Conservation (phyloP, 2,329 filamentous ascomycete genomes). For the Scortechinia acanthostroma region DNA sequence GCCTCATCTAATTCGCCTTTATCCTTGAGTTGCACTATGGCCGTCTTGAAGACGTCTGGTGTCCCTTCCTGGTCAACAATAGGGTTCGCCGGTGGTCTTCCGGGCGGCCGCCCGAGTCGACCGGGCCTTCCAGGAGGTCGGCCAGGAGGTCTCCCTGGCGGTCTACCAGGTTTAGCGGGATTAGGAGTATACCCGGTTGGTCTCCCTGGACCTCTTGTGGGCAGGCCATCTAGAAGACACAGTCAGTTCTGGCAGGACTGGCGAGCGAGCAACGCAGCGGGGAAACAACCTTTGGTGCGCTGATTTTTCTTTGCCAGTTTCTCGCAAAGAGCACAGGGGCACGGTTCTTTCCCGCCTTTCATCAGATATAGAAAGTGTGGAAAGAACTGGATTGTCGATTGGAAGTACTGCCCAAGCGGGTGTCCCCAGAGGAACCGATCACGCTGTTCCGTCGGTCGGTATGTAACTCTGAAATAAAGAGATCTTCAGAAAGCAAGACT, state of each 20-base stretch:
- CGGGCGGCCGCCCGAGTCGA: too few relatives aligned
- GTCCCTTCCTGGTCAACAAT: not conserved
- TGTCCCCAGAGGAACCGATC: conserved; percentile 53
- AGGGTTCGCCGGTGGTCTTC: not conserved
- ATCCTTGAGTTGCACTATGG: conserved; percentile 36
- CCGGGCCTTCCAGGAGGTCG: too few relatives aligned
- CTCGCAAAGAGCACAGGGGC: conserved; percentile 29
- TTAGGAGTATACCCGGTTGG: too few relatives aligned
- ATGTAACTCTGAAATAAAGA: conserved; percentile 1
- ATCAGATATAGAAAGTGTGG: conserved; percentile 50
- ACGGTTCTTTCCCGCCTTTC: conserved; percentile 31
- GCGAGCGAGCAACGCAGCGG: too few relatives aligned
- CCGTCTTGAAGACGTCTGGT: conserved; percentile 39
- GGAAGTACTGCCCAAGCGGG: conserved; percentile 35
- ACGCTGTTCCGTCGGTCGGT: conserved; percentile 21
- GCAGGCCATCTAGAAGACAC: too few relatives aligned
- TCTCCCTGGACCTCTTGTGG: too few relatives aligned
- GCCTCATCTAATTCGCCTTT: conserved; percentile 27
- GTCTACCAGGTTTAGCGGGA: too few relatives aligned
- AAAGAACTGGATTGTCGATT: conserved; percentile 43
- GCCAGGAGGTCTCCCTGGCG: too few relatives aligned
- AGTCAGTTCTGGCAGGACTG: too few relatives aligned
- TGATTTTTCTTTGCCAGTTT: not conserved
- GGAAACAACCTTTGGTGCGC: too few relatives aligned
- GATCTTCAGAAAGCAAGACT: conserved; percentile 7